Evolutionary conservation across 176 grass and related monocot species (phyloP), one percentile per base, ranked within the genome.

Genomic region (Lolium perenne): DNA sequence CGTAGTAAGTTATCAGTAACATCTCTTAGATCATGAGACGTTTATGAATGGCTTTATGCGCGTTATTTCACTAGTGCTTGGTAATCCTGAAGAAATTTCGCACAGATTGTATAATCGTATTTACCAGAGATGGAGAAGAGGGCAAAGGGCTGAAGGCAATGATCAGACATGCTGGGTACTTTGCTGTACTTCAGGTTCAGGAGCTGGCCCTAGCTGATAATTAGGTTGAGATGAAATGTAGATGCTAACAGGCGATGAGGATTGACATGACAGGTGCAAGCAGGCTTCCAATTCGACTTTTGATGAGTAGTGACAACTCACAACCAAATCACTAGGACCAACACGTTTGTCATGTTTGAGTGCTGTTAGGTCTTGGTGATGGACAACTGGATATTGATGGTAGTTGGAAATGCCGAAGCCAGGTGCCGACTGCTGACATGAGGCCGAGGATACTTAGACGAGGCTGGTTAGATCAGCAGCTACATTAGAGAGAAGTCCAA

Each of bases 171-270:
- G 92, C 82, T 8, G 90, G 87, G 88, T 84, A 80, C 80, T 74
- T 99, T 96, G 23, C 72, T 96, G 58, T 99, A 96, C 66, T 96
- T 93, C 77, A 78, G 83, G 82, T 96, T 96, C 77, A 81, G 83
- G 79, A 94, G 86, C 80, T 85, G 92, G 18, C 87, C 90, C 0
- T 91, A 96, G 55, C 77, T 96, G 18, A 38, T 90, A 64, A 81
- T 53, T 80, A 88, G n/a, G 88, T 95, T 1, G 92, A 99, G 74
- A 94, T 90, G 83, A 92, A 87, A 13, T 91, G 92, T 71, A 85
- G 83, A 79, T 92, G 90, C 35, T 99, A 96, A 48, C 89, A 87
- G 49, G 87, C 82, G 1, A 92, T 8, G 90, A 82, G 10, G 90
- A 98, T 77, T 82, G 86, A 57, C 84, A 83, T 38, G 89, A 88